Conservation (phyloP, 345 rosid genomes). For the Lepidium africanum region DNA sequence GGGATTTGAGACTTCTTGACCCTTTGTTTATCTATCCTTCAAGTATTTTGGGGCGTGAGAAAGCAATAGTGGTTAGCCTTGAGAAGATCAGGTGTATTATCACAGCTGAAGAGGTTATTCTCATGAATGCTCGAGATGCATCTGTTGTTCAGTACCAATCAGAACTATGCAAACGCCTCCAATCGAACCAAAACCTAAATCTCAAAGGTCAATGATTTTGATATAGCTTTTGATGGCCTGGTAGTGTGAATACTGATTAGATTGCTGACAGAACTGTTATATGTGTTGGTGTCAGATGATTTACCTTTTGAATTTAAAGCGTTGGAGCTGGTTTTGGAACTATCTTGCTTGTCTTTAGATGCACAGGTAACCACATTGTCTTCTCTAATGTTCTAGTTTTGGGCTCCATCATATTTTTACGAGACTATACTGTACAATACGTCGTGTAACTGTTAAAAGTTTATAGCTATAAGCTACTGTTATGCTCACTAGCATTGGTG, state of each 20-base stretch:
- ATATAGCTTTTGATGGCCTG: background rate
- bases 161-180: slow-evolving; percentile 79
- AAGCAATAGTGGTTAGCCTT: slow-evolving; percentile 85
- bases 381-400: background rate
- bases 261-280: slow-evolving; percentile 20
- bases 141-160: slow-evolving; percentile 67
- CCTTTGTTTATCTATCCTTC: slow-evolving; percentile 95
- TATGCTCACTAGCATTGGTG: background rate
- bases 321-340: slow-evolving; percentile 84
- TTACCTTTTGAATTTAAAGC: slow-evolving; percentile 94
- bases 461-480: background rate
- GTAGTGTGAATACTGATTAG: background rate
- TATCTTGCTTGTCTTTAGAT: slow-evolving; percentile 84
- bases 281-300: slow-evolving; percentile 60
- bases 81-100: slow-evolving; percentile 93
- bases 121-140: slow-evolving; percentile 84
- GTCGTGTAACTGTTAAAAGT: background rate
- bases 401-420: background rate
- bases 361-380: slow-evolving; percentile 51
- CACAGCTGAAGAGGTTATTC: slow-evolving; percentile 85
- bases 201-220: slow-evolving; percentile 29
- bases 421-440: background rate
- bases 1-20: slow-evolving; percentile 89
- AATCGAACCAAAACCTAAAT: slow-evolving; percentile 48
- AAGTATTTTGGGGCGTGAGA: slow-evolving; percentile 84